These are phyloP conservation scores for Magnusiomyces clavatus DNA, from an alignment of 1,139 yeast genomes.

Conservation along the genomic window DNA sequence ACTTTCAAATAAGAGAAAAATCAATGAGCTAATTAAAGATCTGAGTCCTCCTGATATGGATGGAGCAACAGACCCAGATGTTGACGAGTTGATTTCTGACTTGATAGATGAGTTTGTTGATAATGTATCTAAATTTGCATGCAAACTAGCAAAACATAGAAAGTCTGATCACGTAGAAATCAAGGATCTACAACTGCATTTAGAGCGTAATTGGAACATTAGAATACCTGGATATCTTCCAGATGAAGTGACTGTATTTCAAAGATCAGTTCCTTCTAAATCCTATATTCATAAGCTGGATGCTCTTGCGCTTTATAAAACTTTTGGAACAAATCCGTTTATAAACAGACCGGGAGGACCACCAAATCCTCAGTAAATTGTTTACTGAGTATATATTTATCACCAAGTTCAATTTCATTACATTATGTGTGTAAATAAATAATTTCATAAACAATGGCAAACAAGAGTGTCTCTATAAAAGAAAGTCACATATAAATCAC, in stretches of 20 bases:
- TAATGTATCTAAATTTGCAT: slow-evolving; percentile 84
- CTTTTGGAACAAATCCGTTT: slow-evolving; percentile 23
- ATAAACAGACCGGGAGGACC: not conserved
- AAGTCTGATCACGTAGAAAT: slow-evolving; percentile 85
- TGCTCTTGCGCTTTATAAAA: slow-evolving; percentile 45
- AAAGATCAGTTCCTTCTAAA: slow-evolving; percentile 72
- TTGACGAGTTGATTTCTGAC: slow-evolving; percentile 85
- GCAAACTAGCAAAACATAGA: slow-evolving; percentile 89
- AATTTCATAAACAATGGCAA: too few relatives aligned
- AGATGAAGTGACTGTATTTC: slow-evolving; percentile 80
- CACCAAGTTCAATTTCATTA: too few relatives aligned
- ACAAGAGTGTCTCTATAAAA: too few relatives aligned
- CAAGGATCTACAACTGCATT: slow-evolving; percentile 81
- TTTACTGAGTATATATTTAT: too few relatives aligned
- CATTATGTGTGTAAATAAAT: too few relatives aligned
- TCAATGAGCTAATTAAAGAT: slow-evolving; percentile 74
- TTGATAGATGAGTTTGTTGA: slow-evolving; percentile 95
- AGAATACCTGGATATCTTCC: slow-evolving; percentile 80
- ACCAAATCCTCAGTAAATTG: not conserved
- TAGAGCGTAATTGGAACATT: slow-evolving; percentile 94
- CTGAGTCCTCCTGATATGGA: slow-evolving; percentile 75
- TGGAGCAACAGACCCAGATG: slow-evolving; percentile 75
- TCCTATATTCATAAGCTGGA: slow-evolving; percentile 63
- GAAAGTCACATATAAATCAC: too few relatives aligned
- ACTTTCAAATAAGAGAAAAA: slow-evolving; percentile 79